Percentiles rank a stretch among this genome's conserved stretches.
phyloP scores from a whole-genome alignment of 768 basidiomycete genomes.

The Mycena capillaripes region DNA sequence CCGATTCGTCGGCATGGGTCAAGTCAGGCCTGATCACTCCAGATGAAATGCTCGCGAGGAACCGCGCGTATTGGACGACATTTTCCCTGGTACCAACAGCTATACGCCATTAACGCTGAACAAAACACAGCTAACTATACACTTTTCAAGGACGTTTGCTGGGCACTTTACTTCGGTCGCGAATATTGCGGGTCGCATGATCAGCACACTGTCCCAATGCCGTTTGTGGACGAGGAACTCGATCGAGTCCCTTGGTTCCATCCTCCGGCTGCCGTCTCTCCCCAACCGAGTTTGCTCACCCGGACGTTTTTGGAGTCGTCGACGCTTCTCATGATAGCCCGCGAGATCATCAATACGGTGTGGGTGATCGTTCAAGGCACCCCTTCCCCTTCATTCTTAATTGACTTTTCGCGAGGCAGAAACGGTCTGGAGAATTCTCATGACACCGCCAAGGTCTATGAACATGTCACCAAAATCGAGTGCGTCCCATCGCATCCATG shows the following conservation, averaged over 20 bases:
- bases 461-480: constrained; percentile 38
- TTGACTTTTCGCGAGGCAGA: too few species aligned
- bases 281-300: constrained; percentile 40
- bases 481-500: not conserved
- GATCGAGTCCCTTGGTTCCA: constrained; percentile 50
- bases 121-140: too few species aligned
- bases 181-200: constrained; percentile 49
- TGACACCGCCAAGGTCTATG: constrained; percentile 5
- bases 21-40: constrained; percentile 51
- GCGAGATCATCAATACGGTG: constrained; percentile 50
- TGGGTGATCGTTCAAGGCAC: too few species aligned
- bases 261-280: constrained; percentile 44
- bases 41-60: constrained; percentile 52
- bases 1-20: constrained; percentile 56
- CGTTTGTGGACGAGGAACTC: constrained; percentile 48
- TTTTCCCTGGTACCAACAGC: constrained; percentile 50
- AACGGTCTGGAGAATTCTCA: constrained; percentile 16
- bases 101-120: too few species aligned
- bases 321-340: constrained; percentile 47
- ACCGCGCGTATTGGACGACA: constrained; percentile 58
- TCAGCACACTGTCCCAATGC: constrained; percentile 45
- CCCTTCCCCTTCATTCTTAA: too few species aligned
- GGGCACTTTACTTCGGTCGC: constrained; percentile 61
- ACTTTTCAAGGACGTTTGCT: constrained; percentile 51
- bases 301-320: constrained; percentile 48